phyloP scores from a whole-genome alignment of 2,329 filamentous ascomycete genomes.

The Xylariaceae sp. region DNA sequence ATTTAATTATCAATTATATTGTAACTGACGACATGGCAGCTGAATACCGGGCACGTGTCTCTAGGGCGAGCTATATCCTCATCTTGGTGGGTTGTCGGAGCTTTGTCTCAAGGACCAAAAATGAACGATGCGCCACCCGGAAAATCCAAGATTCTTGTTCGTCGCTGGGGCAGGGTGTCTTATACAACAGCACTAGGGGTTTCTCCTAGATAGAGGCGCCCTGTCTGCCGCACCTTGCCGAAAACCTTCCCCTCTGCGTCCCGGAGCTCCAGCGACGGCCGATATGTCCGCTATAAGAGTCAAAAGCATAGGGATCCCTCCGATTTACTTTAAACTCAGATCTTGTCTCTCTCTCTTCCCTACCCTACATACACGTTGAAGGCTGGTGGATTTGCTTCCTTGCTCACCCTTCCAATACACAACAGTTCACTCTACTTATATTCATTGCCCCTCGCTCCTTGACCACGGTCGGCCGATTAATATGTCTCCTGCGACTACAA shows the following conservation, averaged over 20 bases:
- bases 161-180: neutral
- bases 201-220: constrained; percentile 8
- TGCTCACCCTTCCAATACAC: neutral
- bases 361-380: neutral
- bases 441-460: constrained; percentile 5
- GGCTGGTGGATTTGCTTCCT: neutral
- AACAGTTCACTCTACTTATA: neutral
- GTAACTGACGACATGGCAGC: too few relatives aligned
- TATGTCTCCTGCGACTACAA: constrained; percentile 34
- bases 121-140: neutral
- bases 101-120: too few relatives aligned
- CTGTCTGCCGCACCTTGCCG: neutral
- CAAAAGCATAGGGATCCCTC: neutral
- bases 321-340: neutral
- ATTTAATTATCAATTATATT: neutral
- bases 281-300: constrained; percentile 20
- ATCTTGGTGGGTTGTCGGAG: too few relatives aligned
- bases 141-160: neutral
- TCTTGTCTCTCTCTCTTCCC: neutral
- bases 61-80: too few relatives aligned
- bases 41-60: too few relatives aligned
- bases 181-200: neutral
- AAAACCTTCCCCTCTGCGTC: constrained; percentile 17
- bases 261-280: constrained; percentile 13
- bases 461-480: constrained; percentile 11